A percentile compares a stretch with the other conserved stretches of the same genome.
phyloP scores from a whole-genome alignment of 163 green algal genomes.

The Chlamydomonas reinhardtii region DNA sequence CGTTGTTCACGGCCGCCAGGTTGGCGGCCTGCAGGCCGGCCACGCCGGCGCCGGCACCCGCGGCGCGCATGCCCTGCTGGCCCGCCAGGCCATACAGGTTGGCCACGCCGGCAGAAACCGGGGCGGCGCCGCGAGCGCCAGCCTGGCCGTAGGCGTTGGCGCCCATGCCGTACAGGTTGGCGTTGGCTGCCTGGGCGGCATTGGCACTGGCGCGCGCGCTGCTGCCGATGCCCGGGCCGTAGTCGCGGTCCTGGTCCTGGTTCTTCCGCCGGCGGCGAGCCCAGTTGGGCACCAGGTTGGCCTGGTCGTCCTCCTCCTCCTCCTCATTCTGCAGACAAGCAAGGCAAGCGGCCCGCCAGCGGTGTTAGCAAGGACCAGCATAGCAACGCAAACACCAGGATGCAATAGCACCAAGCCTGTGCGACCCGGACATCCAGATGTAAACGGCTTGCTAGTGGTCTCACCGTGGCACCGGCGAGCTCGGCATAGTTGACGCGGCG shows the following conservation, averaged over 20 bases:
- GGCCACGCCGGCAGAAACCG: not conserved
- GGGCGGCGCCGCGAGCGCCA: not conserved
- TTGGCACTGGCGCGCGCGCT: not conserved
- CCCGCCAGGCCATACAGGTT: conserved; percentile 32
- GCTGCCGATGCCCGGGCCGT: not conserved
- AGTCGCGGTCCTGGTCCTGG: conserved; percentile 45
- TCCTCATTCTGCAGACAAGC: conserved; percentile 6
- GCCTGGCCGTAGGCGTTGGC: conserved; percentile 1
- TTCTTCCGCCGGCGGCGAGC: conserved; percentile 45
- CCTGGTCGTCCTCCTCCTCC: conserved; percentile 40
- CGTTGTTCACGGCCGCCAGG: conserved; percentile 13
- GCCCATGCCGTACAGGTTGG: conserved; percentile 28
- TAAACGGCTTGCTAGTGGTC: too few relatives aligned
- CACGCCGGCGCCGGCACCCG: not conserved
- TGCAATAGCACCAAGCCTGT: too few relatives aligned
- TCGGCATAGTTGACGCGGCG: conserved; percentile 48
- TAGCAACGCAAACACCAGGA: too few relatives aligned
- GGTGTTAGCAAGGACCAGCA: not conserved
- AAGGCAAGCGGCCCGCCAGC: too few relatives aligned
- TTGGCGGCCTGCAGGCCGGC: conserved; percentile 30
- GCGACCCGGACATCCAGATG: too few relatives aligned
- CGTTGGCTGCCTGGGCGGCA: not conserved
- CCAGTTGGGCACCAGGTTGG: conserved; percentile 51
- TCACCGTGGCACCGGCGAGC: conserved; percentile 32
- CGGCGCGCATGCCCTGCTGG: conserved; percentile 14